A percentile compares a stretch with the other conserved stretches of the same genome.
These are phyloP conservation scores for Penicillium janthinellum DNA, from an alignment of 2,329 filamentous ascomycete genomes.

Conservation along the genomic window DNA sequence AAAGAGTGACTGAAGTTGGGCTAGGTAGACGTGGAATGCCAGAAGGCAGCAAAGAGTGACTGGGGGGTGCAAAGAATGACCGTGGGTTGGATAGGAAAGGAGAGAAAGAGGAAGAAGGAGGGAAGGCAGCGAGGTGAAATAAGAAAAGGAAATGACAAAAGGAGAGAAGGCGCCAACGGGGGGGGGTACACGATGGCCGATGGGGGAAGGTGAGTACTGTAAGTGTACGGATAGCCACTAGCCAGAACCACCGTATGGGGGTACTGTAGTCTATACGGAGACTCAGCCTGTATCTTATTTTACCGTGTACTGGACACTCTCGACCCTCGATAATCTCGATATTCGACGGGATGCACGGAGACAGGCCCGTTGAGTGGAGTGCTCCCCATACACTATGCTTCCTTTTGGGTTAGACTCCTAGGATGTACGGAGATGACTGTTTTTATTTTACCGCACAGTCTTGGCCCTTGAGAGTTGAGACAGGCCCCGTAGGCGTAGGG, in stretches of 20 bases:
- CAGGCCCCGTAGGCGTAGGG: no score
- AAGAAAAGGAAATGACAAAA: conserved; percentile 11
- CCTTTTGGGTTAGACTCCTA: neutral
- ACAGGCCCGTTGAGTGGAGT: neutral
- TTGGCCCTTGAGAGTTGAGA: neutral
- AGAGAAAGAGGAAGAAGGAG: conserved; percentile 15
- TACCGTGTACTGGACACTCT: neutral
- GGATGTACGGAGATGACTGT: neutral
- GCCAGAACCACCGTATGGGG: no score
- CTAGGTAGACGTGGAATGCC: conserved; percentile 14
- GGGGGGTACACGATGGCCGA: neutral
- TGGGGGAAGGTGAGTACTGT: neutral
- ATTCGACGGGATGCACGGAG: neutral
- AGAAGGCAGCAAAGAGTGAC: conserved; percentile 28
- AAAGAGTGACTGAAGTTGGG: conserved; percentile 33
- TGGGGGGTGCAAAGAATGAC: conserved; percentile 20
- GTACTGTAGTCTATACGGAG: no score
- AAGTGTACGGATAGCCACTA: no score
- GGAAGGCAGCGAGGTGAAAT: conserved; percentile 15
- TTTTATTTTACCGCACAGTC: neutral
- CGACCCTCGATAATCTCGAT: neutral
- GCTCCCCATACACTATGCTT: neutral
- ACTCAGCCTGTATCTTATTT: neutral
- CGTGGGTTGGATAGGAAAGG: conserved; percentile 19
- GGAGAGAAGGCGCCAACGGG: neutral